A percentile compares a stretch with the other conserved stretches of the same genome.
phyloP scores from a whole-genome alignment of 192 early-diverging fungal genomes.

The Cladochytrium replicatum region DNA sequence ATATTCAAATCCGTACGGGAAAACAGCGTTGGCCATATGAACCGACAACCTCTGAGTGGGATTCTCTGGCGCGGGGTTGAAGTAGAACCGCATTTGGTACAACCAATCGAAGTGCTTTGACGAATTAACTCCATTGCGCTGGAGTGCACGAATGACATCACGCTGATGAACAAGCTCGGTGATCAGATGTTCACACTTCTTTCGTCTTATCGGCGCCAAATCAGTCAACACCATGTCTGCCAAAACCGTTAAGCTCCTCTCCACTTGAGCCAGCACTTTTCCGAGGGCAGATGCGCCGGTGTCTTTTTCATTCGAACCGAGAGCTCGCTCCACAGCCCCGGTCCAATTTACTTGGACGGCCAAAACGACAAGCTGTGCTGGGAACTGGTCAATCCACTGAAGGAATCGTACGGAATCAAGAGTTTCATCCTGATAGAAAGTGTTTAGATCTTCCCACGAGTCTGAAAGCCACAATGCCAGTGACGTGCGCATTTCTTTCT shows the following conservation, averaged over 20 bases:
- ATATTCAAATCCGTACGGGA: slow-evolving; percentile 97
- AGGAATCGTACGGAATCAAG: too few relatives aligned
- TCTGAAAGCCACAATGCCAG: slow-evolving; percentile 68
- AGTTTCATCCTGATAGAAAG: slow-evolving; percentile 44
- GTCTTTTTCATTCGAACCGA: too few relatives aligned
- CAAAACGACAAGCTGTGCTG: slow-evolving; percentile 89
- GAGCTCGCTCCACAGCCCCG: slow-evolving; percentile 66
- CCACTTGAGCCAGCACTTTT: slow-evolving; percentile 46
- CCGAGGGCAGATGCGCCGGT: too few relatives aligned
- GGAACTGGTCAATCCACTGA: slow-evolving; percentile 78
- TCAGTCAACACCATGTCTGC: slow-evolving; percentile 91
- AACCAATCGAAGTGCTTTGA: slow-evolving; percentile 98
- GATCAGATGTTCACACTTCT: slow-evolving; percentile 96
- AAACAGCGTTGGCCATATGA: slow-evolving; percentile 87
- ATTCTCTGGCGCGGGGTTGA: slow-evolving; percentile 52
- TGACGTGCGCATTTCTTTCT: slow-evolving; percentile 87
- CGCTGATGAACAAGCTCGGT: slow-evolving; percentile 99
- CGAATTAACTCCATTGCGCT: slow-evolving; percentile 21
- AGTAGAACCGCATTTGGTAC: slow-evolving; percentile 93
- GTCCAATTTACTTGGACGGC: slow-evolving; percentile 89
- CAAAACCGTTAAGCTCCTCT: slow-evolving; percentile 69
- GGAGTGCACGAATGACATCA: slow-evolving; percentile 75
- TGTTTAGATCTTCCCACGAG: slow-evolving; percentile 57
- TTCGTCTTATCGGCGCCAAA: slow-evolving; percentile 66
- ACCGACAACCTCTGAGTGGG: slow-evolving; percentile 64